Conservation (phyloP, 768 basidiomycete species). For the Postia placenta region DNA sequence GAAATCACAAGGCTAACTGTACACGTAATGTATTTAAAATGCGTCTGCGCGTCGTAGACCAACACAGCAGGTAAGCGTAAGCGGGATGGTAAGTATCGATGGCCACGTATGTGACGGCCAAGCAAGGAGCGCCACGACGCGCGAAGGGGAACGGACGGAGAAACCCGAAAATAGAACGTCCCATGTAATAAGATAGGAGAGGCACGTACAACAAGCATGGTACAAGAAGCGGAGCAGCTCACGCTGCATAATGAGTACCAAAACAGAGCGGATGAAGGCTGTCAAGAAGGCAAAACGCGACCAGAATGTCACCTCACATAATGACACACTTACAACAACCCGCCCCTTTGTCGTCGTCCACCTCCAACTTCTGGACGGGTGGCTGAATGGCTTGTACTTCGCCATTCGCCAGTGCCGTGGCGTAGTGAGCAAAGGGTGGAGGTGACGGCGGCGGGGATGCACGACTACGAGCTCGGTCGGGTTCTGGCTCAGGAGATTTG, state of each 20-base stretch:
- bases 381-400: slow-evolving; percentile 6
- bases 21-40: neutral
- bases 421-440: slow-evolving; percentile 60
- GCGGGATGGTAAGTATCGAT: neutral
- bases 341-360: slow-evolving; percentile 43
- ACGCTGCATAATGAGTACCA: neutral
- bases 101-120: neutral
- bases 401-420: slow-evolving; percentile 2
- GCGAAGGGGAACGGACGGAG: neutral
- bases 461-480: slow-evolving; percentile 17
- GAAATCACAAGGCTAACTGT: neutral
- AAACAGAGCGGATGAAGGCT: neutral
- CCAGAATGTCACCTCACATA: slow-evolving; percentile 50
- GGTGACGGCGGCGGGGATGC: slow-evolving; percentile 41
- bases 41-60: neutral
- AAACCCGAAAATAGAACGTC: too few species aligned
- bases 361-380: slow-evolving; percentile 4
- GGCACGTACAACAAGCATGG: neutral
- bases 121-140: neutral
- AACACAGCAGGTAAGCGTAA: neutral
- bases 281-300: neutral
- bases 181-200: neutral
- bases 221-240: neutral
- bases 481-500: neutral
- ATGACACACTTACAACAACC: slow-evolving; percentile 82